phyloP scores from a whole-genome alignment of 371 early-diverging fungal species.

The Cokeromyces recurvatus region DNA sequence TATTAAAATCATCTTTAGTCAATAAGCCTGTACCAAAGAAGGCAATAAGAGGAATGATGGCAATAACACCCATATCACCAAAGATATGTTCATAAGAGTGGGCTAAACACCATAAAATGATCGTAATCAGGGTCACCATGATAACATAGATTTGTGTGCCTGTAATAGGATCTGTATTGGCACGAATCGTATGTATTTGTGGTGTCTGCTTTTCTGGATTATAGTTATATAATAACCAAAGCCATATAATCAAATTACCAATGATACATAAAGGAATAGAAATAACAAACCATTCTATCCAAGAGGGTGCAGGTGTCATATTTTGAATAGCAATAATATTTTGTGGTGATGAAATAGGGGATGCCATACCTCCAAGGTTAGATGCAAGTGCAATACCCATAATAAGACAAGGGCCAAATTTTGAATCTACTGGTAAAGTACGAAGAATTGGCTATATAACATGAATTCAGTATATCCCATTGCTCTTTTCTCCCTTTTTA shows the following conservation, averaged over 20 bases:
- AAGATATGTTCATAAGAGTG: conserved; percentile 52
- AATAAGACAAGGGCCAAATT: conserved; percentile 67
- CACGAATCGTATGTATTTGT: conserved; percentile 52
- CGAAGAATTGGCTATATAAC: conserved; percentile 65
- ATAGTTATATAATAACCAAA: conserved; percentile 55
- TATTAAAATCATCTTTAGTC: conserved; percentile 82
- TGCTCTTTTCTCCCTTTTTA: not conserved
- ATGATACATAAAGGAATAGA: conserved; percentile 58
- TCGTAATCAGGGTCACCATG: conserved; percentile 60
- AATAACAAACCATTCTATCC: conserved; percentile 63
- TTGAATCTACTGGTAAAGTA: conserved; percentile 60
- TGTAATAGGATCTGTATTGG: conserved; percentile 53
- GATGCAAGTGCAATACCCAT: conserved; percentile 81
- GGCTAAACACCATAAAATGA: conserved; percentile 77
- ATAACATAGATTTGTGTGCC: conserved; percentile 60
- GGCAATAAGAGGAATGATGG: conserved; percentile 72
- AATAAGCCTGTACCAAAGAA: conserved; percentile 78
- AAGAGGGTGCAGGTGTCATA: conserved; percentile 72
- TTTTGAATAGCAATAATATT: conserved; percentile 72
- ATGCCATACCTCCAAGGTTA: conserved; percentile 87
- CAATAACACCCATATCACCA: conserved; percentile 84
- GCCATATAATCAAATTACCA: conserved; percentile 69
- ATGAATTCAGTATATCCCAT: too few species aligned
- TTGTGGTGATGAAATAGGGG: conserved; percentile 82
- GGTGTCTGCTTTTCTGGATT: conserved; percentile 58